Base-by-base conservation (phyloP, 306 rosid genomes). In the Herpetospermum pedunculosum region DNA sequence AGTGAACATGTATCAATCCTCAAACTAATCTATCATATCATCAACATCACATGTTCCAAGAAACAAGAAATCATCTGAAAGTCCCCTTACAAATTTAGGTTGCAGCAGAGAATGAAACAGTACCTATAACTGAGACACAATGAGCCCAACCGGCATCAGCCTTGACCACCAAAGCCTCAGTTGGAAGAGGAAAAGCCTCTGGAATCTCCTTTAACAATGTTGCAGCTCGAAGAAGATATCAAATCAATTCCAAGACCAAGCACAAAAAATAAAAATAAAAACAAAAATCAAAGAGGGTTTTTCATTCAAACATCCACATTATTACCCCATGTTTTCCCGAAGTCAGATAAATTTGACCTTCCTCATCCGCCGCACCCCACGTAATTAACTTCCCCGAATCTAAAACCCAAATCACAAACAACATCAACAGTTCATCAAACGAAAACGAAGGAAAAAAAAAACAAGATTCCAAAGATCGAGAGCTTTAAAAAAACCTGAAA, bases 141-240 rank as follows among this genome's bases (percentile, higher is more conserved):
- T 92, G 96, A 52, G 97, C 98, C 98, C 98, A 92, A 74, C 96
- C 98, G 67, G 93, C 90, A 81, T 88, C 88, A 58, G 96, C 98
- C 63, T 84, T 83, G 48, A 86, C 82, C 47, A 88, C 87, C 44
- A 92, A 65, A 77, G 84, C 87, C 77, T 87, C 86, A 59, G 85
- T 78, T 38, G 97, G 96, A 16, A 92, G 88, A 73, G 85, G 84
- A 78, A 82, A 84, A 71, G 83, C 62, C 85, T 88, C 92, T 53
- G 98, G 92, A 60, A 70, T 83, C 82, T 90, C 97, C 98, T 92
- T 92, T 85, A 83, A 90, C 75, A 81, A 84, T 72, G 26, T 46
- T 52, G 62, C 83, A 80, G 79, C 74, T 78, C 54, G 57, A 75
- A 79, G 57, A 83, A 80, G 77, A 78, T 30, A 72, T 73, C 83